These are phyloP conservation scores for Orbilia brochopaga DNA, from an alignment of 2,329 filamentous ascomycete species.

Conservation along the genomic window DNA sequence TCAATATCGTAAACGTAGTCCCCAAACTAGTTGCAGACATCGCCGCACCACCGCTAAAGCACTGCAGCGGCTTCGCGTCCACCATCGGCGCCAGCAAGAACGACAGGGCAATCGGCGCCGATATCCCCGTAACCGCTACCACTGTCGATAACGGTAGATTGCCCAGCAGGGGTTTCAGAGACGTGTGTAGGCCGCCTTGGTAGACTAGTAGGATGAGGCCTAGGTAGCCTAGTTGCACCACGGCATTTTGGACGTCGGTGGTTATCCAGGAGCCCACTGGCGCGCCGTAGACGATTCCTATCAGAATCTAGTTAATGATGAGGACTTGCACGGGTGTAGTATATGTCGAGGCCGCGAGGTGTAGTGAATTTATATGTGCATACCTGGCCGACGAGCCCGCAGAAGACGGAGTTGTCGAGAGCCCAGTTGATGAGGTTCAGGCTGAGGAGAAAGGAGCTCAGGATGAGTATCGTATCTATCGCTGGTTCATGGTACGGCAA, in stretches of 20 bases:
- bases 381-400: slow-evolving; percentile 69
- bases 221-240: slow-evolving; percentile 73
- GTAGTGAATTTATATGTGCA: too few relatives aligned
- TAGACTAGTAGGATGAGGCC: slow-evolving; percentile 75
- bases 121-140: slow-evolving; percentile 72
- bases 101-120: slow-evolving; percentile 69
- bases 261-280: slow-evolving; percentile 70
- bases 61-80: slow-evolving; percentile 65
- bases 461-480: slow-evolving; percentile 61
- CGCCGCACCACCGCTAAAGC: slow-evolving; percentile 75
- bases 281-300: slow-evolving; percentile 73
- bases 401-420: slow-evolving; percentile 69
- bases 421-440: slow-evolving; percentile 67
- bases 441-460: slow-evolving; percentile 68
- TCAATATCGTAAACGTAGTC: slow-evolving; percentile 71
- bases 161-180: slow-evolving; percentile 64
- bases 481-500: slow-evolving; percentile 42
- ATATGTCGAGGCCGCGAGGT: not conserved
- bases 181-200: slow-evolving; percentile 69
- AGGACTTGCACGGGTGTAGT: slow-evolving; percentile 1
- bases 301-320: slow-evolving; percentile 63
- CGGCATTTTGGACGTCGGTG: slow-evolving; percentile 62
- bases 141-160: slow-evolving; percentile 67
- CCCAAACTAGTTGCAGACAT: slow-evolving; percentile 77
- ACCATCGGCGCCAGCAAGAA: slow-evolving; percentile 65